phyloP scores from a whole-genome alignment of 2,329 filamentous ascomycete species.

The Harringtonia aguacate region DNA sequence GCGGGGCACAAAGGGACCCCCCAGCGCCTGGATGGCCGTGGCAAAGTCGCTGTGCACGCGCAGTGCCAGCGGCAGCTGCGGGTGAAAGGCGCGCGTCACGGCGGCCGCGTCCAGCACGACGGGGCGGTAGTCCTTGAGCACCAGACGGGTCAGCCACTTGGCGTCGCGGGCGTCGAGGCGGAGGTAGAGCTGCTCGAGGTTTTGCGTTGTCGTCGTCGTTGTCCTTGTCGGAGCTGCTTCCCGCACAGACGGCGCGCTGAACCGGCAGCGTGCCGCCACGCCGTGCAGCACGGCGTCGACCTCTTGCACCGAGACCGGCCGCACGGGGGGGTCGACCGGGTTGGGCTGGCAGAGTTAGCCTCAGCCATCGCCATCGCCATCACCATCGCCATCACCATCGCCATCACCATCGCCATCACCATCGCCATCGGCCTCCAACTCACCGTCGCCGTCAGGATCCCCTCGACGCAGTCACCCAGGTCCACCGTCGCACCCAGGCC shows the following conservation, averaged over 20 bases:
- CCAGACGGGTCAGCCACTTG: constrained; percentile 77
- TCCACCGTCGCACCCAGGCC: constrained; percentile 60
- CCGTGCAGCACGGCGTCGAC: constrained; percentile 56
- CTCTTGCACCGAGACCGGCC: constrained; percentile 57
- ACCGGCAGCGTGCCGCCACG: constrained; percentile 57
- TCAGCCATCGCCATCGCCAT: too few relatives aligned
- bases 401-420: too few relatives aligned
- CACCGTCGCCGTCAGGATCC: constrained; percentile 51
- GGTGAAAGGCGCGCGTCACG: constrained; percentile 53
- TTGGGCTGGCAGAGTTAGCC: constrained; percentile 34
- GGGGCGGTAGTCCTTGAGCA: constrained; percentile 67
- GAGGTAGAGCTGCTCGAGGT: constrained; percentile 34
- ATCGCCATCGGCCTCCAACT: constrained; percentile 12
- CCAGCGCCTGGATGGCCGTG: constrained; percentile 29
- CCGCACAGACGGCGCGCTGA: constrained; percentile 56
- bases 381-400: too few relatives aligned
- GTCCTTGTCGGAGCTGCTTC: constrained; percentile 13
- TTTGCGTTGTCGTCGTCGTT: not conserved
- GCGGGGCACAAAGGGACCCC: constrained; percentile 23
- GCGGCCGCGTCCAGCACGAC: constrained; percentile 47
- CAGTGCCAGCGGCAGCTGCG: constrained; percentile 57
- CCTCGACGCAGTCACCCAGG: constrained; percentile 60
- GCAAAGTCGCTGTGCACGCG: constrained; percentile 59
- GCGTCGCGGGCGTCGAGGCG: constrained; percentile 56
- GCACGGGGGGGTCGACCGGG: constrained; percentile 19